Base-by-base conservation (phyloP, 179 eudicot genomes). In the Heliamphora pulchella region DNA sequence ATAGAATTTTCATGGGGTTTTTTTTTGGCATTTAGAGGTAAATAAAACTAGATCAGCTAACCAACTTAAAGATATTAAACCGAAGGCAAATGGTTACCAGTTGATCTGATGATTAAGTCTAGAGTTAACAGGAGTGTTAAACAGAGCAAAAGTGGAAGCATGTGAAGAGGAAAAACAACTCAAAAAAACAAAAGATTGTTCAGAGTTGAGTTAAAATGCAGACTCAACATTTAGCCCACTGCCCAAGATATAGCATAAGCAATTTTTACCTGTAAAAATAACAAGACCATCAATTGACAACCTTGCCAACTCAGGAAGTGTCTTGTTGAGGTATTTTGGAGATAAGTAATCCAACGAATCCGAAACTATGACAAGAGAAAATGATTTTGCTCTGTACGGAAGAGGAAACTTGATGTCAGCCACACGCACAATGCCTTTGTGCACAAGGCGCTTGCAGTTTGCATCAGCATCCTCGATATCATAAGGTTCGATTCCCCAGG, bases 401-500 rank as follows among this genome's bases (percentile, higher is more conserved):
- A 96, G 93, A 54, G 98, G 92, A 84, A 94, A 96, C 84, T 96
- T 96, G 84, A 95, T 92, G 87, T 95, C 98, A 82, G 98, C 94
- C 80, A 91, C 93, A 68, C 98, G 93, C 13, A 96, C 98, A 81
- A 96, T 82, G 86, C 94, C 99, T 87, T 89, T 96, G 66, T 83
- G 91, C 79, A 96, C 91, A 63, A 96, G 98, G 83, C 82, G 86
- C 83, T 84, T 92, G 90, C 99, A 96, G 84, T 77, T 90, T 41
- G 81, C 79, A 89, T 91, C 98, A 22, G 82, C 83, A 71, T 96
- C 99, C 77, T 96, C 99, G 58, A 96, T 79, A 71, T 96, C 99
- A 87, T 96, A 96, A 8, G 99, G 99, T 83, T 96, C 99, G 57
- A 96, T 86, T 9, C 99, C 99, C 98, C 98, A 96, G 67, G 97